Evolutionary conservation across 2,329 filamentous ascomycete species (phyloP), one percentile per base, ranked within the genome.

Genomic region (Rasamsonia emersonii): DNA sequence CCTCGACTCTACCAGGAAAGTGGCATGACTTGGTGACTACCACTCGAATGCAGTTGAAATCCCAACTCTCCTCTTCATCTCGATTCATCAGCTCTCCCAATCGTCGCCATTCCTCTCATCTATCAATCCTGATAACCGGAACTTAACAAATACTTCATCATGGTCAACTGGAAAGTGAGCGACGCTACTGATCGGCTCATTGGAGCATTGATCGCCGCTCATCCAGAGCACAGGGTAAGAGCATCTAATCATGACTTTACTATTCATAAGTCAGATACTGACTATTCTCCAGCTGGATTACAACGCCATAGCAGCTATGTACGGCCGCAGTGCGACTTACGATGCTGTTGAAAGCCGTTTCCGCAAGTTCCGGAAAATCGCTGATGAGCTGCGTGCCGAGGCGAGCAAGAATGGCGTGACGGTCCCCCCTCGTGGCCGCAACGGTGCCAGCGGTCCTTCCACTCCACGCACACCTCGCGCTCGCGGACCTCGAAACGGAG

Each of bases 271-370:
- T 24, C 13, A 30, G n/a, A 10, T 11, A 14, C 30, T 13, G 9
- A 10, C 16, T 16, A 15, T 18, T 13, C 5, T 31, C 5, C 30
- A 73, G 68, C 52, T 68, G 14, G 59, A 71, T 35, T 60, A 62
- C 42, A 45, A 43, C 2, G 47, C 53, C 3, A 60, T 69, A 15
- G 68, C 68, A 0, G 42, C 46, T 2, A 47, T 65, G 31, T 72
- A 64, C 40, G 65, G 64, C 1, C 42, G 56, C 5, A 62, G 58
- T 1, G 62, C 64, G 1, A 70, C 62, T 0, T 68, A 68, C 48
- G 54, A 70, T 37, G 51, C 67, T 0, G 58, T 73, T 15, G 62
- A 71, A 38, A 56, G 57, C 25, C 59, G 57, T 3, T 59, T 72
- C 20, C 62, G 65, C 25, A 57, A 54, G 27, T 61, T 59, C 37